Percentiles rank a stretch among this genome's conserved stretches.
Conservation (phyloP, 164 flowering plant genomes). For the Euptelea pleiosperma region DNA sequence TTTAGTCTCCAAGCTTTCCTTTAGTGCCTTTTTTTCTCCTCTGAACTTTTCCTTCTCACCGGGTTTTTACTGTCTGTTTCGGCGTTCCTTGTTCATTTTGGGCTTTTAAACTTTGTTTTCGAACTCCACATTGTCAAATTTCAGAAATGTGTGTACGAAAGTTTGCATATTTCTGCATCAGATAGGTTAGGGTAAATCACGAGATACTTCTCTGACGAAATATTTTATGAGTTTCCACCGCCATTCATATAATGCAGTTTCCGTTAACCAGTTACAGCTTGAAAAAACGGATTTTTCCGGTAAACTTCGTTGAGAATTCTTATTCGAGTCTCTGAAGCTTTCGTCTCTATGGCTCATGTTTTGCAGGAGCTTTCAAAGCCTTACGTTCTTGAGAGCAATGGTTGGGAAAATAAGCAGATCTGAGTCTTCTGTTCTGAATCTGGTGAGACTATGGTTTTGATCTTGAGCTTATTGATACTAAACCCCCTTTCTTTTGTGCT, state of each 20-base stretch:
- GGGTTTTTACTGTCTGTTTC: no score
- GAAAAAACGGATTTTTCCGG: no score
- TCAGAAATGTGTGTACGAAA: no score
- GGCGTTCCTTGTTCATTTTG: background rate
- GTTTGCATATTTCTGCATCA: no score
- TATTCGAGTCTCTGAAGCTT: background rate
- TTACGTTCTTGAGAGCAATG: background rate
- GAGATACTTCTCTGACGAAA: no score
- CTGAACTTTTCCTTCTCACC: no score
- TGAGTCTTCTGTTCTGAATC: background rate
- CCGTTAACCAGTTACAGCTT: no score
- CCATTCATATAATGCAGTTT: no score
- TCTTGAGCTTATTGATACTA: background rate
- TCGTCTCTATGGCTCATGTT: background rate
- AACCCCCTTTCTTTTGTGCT: background rate
- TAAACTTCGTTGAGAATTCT: background rate
- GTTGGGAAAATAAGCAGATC: background rate
- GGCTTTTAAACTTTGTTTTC: no score
- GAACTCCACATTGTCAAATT: no score
- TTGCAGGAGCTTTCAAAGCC: slow-evolving; percentile 5
- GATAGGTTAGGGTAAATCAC: no score
- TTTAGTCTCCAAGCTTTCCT: background rate
- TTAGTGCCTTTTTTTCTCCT: background rate
- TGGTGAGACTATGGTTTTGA: background rate
- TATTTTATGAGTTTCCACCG: no score